phyloP scores from a whole-genome alignment of 176 grass and related monocot genomes.

The Avena sativa region DNA sequence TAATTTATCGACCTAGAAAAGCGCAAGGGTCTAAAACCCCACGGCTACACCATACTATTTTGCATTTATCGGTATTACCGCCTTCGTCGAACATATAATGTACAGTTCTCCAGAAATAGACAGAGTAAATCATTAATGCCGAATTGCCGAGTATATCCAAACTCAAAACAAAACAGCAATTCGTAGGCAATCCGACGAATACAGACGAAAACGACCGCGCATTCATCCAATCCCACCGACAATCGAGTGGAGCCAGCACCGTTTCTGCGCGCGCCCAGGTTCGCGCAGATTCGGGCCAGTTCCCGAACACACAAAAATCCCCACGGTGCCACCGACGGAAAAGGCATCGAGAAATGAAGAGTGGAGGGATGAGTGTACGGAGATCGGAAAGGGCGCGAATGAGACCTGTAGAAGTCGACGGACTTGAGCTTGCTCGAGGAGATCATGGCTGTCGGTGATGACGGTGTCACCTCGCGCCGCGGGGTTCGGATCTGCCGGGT shows the following conservation, averaged over 20 bases:
- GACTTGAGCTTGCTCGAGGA: slow-evolving; percentile 94
- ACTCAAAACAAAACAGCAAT: background rate
- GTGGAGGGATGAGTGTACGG: background rate
- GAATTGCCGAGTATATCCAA: background rate
- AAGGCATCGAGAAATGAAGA: background rate
- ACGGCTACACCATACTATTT: background rate
- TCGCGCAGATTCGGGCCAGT: background rate
- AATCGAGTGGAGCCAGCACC: background rate
- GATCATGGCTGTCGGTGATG: slow-evolving; percentile 65
- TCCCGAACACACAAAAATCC: background rate
- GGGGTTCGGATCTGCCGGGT: slow-evolving; percentile 32
- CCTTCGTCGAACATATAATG: background rate
- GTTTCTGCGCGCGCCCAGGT: background rate
- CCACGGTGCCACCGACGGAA: background rate
- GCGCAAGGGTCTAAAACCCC: background rate
- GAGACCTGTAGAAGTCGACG: slow-evolving; percentile 95
- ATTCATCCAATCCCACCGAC: background rate
- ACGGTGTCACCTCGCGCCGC: background rate
- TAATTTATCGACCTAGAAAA: no score
- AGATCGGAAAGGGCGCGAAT: background rate
- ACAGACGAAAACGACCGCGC: background rate
- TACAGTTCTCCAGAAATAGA: background rate
- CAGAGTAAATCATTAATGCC: background rate
- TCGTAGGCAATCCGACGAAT: background rate
- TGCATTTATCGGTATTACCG: background rate